phyloP scores from a whole-genome alignment of 2,329 filamentous ascomycete species.

The Paraphaeosphaeria minitans region DNA sequence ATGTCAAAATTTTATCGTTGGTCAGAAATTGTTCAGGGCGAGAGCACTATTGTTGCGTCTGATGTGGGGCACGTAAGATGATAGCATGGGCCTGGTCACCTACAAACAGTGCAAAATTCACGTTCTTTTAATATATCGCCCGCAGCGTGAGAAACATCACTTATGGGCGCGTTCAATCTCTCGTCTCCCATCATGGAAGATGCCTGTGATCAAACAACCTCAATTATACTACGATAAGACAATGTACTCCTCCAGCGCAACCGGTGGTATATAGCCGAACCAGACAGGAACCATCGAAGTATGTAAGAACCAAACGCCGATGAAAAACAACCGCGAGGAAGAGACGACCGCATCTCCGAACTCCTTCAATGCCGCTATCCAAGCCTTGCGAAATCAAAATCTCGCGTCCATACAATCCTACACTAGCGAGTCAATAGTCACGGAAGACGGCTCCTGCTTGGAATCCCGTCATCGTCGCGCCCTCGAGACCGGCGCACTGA shows the following conservation, averaged over 20 bases:
- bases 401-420: slow-evolving; percentile 14
- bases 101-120: too few relatives aligned
- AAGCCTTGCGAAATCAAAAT: slow-evolving; percentile 19
- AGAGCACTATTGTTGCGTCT: background rate
- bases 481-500: slow-evolving; percentile 51
- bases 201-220: slow-evolving; percentile 3
- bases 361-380: slow-evolving; percentile 43
- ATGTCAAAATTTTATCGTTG: background rate
- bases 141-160: too few relatives aligned
- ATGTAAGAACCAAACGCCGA: background rate
- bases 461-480: slow-evolving; percentile 27
- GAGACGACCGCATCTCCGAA: slow-evolving; percentile 20
- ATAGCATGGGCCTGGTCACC: too few relatives aligned
- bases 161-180: background rate
- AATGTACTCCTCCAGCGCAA: slow-evolving; percentile 15
- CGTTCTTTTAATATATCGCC: too few relatives aligned
- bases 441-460: slow-evolving; percentile 9
- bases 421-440: background rate
- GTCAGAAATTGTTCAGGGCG: too few relatives aligned
- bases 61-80: too few relatives aligned
- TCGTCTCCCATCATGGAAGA: background rate
- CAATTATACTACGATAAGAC: slow-evolving; percentile 10
- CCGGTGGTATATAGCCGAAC: slow-evolving; percentile 33
- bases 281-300: slow-evolving; percentile 11
- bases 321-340: background rate